Evolutionary conservation across 352 stramenopile genomes (phyloP).

Genomic region (Globisporangium alternatum): DNA sequence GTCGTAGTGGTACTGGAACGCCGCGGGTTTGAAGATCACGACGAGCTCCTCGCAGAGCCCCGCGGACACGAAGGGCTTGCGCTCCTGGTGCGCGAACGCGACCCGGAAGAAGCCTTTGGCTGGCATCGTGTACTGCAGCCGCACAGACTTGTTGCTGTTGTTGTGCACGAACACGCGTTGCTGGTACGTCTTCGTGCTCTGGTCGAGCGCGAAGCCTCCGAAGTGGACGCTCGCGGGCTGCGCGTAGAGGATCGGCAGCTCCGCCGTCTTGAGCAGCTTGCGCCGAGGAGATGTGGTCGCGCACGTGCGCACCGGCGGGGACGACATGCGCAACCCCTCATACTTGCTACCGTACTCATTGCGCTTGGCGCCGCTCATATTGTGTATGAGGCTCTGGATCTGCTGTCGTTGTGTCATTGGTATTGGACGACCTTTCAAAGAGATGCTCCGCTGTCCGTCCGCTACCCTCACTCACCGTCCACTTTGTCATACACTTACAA

Average conservation of each 20-base stretch:
- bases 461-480: too few relatives aligned
- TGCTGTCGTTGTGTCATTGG: too few relatives aligned
- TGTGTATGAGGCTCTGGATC: too few relatives aligned
- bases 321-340: conserved; percentile 15
- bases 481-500: too few relatives aligned
- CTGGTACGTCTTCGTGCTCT: conserved; percentile 31
- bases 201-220: conserved; percentile 67
- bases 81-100: conserved; percentile 38
- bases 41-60: conserved; percentile 77
- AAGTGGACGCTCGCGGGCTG: conserved; percentile 84
- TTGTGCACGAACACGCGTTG: conserved; percentile 81
- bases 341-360: conserved; percentile 16
- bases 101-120: conserved; percentile 45
- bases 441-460: too few relatives aligned
- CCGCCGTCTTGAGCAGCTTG: conserved; percentile 22
- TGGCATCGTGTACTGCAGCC: conserved; percentile 68
- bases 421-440: conserved; percentile 5
- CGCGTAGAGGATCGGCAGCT: conserved; percentile 39
- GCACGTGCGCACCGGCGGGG: conserved; percentile 13
- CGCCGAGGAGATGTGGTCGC: conserved; percentile 20
- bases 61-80: conserved; percentile 64
- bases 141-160: conserved; percentile 62
- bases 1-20: conserved; percentile 91
- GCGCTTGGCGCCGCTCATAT: background rate
- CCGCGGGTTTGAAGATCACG: conserved; percentile 62